Evolutionary conservation across 2,329 filamentous ascomycete species (phyloP).

Genomic region (Dactylellina drechsleri): DNA sequence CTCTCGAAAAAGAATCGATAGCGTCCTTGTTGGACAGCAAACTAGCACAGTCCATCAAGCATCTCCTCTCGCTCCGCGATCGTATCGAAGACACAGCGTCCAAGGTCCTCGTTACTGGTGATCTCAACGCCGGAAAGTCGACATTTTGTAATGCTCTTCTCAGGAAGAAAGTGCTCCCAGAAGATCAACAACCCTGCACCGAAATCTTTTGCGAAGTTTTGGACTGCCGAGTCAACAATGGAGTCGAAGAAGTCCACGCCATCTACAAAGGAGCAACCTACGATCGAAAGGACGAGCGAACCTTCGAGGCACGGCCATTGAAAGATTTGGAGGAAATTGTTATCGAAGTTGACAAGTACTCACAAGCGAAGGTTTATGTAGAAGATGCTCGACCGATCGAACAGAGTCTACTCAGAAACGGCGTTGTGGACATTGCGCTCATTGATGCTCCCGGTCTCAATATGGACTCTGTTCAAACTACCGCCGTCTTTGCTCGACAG

Average conservation of each 20-base stretch:
- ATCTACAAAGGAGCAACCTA: conserved; percentile 84
- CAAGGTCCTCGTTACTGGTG: conserved; percentile 94
- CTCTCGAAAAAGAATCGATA: conserved; percentile 89
- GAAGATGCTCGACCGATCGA: conserved; percentile 89
- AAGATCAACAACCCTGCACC: conserved; percentile 97
- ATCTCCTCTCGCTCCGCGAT: conserved; percentile 85
- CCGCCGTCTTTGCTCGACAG: conserved; percentile 93
- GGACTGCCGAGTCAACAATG: conserved; percentile 88
- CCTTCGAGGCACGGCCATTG: conserved; percentile 86
- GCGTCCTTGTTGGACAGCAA: conserved; percentile 91
- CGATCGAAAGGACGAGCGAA: conserved; percentile 89
- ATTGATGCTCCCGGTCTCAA: conserved; percentile 97
- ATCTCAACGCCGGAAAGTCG: conserved; percentile 96
- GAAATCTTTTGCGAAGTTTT: conserved; percentile 98
- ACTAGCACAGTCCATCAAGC: conserved; percentile 91
- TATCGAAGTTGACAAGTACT: conserved; percentile 84
- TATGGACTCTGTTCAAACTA: conserved; percentile 95
- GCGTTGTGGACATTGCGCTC: conserved; percentile 95
- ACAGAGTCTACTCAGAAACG: conserved; percentile 94
- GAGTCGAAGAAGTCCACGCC: conserved; percentile 93
- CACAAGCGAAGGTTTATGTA: conserved; percentile 96
- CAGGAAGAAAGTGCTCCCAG: conserved; percentile 88
- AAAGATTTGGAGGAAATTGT: conserved; percentile 87
- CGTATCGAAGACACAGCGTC: conserved; percentile 97
- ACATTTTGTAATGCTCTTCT: conserved; percentile 98